Evolutionary conservation across 371 early-diverging fungal species (phyloP).

Genomic region (Catenaria anguillulae): DNA sequence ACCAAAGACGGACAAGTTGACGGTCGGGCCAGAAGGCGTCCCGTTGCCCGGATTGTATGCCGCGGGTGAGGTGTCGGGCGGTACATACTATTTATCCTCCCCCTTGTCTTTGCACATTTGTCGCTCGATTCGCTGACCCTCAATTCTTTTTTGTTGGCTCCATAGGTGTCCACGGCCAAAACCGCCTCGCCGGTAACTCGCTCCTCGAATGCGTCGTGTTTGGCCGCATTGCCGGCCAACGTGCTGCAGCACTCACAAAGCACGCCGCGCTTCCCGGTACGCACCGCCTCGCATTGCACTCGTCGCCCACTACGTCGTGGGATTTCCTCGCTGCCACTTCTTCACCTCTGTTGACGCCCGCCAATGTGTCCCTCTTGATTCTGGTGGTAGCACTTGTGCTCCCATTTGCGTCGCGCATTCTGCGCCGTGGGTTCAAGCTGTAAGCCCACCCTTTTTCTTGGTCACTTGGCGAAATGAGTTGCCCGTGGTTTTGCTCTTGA

Average conservation of each 20-base stretch:
- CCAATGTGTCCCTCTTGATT: too few relatives aligned
- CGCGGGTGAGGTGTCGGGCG: constrained; percentile 82
- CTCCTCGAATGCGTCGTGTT: constrained; percentile 91
- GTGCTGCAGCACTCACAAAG: constrained; percentile 20
- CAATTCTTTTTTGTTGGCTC: constrained; percentile 11
- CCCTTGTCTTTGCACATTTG: constrained; percentile 4
- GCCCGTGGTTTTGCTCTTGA: too few relatives aligned
- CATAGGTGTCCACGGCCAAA: constrained; percentile 82
- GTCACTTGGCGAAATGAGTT: too few relatives aligned
- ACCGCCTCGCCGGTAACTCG: constrained; percentile 96
- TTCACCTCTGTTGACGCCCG: background rate
- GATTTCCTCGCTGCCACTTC: background rate
- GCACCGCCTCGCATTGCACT: background rate
- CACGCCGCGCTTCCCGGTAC: background rate
- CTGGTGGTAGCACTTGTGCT: too few relatives aligned
- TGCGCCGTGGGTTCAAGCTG: too few relatives aligned
- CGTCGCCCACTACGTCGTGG: background rate
- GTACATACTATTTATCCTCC: constrained; percentile 15
- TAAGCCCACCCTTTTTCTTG: too few relatives aligned
- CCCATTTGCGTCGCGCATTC: too few relatives aligned
- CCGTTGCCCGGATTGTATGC: constrained; percentile 77
- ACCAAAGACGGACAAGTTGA: background rate
- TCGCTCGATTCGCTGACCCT: too few relatives aligned
- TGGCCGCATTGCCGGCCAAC: constrained; percentile 79
- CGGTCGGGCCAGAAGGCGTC: constrained; percentile 1